Evolutionary conservation across 164 flowering plant genomes (phyloP).

Genomic region (Vitis labrusca): DNA sequence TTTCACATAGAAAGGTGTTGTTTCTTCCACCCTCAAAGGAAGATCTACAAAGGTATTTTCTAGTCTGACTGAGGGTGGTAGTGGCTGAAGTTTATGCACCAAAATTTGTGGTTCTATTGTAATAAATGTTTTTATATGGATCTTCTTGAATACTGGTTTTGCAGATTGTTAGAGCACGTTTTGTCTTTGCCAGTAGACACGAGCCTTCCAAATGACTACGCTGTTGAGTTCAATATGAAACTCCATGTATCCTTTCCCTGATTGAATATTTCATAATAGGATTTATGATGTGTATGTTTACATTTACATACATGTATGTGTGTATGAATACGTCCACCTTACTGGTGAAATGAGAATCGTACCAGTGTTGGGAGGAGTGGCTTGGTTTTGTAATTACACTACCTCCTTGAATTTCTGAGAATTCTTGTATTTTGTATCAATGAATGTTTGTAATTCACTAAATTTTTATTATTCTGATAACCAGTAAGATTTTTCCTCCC

Average conservation of each 20-base stretch:
- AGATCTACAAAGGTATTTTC: conserved; percentile 56
- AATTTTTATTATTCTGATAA: too few relatives aligned
- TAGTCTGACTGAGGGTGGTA: neutral
- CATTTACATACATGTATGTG: too few relatives aligned
- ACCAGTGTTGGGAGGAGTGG: too few relatives aligned
- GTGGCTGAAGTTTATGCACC: conserved; percentile 1
- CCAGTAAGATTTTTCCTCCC: too few relatives aligned
- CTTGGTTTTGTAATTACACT: too few relatives aligned
- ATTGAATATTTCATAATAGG: neutral
- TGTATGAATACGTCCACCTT: too few relatives aligned
- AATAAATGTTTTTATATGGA: neutral
- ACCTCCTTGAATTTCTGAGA: too few relatives aligned
- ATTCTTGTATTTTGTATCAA: too few relatives aligned
- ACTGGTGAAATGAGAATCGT: too few relatives aligned
- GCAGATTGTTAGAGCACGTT: conserved; percentile 72
- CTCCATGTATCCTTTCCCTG: conserved; percentile 65
- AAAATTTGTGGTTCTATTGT: neutral
- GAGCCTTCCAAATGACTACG: conserved; percentile 55
- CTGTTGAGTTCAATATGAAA: conserved; percentile 56
- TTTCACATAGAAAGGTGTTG: conserved; percentile 92
- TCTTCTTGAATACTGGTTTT: conserved; percentile 18
- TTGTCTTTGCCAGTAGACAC: conserved; percentile 68
- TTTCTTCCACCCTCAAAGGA: conserved; percentile 81
- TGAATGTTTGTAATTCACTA: too few relatives aligned
- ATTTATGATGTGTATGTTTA: too few relatives aligned